Conservation (phyloP, 805 yeast genomes). For the Jamesozyma gamospora region DNA sequence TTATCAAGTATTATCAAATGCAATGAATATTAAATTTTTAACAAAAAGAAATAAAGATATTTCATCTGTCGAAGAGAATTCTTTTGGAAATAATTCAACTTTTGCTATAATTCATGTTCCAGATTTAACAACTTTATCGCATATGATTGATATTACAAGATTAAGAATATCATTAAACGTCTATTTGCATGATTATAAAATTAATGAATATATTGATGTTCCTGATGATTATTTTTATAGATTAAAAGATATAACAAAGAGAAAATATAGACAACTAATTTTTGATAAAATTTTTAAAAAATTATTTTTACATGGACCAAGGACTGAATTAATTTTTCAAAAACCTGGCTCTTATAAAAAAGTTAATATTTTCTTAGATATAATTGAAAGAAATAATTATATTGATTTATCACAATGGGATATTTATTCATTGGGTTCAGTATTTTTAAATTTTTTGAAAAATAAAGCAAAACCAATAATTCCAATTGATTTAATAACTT, state of each 20-base stretch:
- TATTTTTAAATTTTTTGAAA: constrained; percentile 37
- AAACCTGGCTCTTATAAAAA: constrained; percentile 46
- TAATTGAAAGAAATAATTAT: constrained; percentile 46
- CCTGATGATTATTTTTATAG: constrained; percentile 32
- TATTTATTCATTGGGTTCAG: constrained; percentile 36
- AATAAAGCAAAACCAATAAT: constrained; percentile 47
- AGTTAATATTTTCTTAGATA: constrained; percentile 36
- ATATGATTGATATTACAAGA: constrained; percentile 60
- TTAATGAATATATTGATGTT: constrained; percentile 39
- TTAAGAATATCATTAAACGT: constrained; percentile 68
- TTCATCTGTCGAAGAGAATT: constrained; percentile 9
- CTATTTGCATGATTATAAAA: constrained; percentile 54
- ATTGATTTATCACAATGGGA: constrained; percentile 60
- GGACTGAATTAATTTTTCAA: constrained; percentile 41
- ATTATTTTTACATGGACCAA: constrained; percentile 34
- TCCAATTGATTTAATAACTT: constrained; percentile 36
- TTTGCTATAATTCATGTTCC: constrained; percentile 34
- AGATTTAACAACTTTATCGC: constrained; percentile 44
- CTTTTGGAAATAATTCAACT: constrained; percentile 6
- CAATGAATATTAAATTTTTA: constrained; percentile 41
- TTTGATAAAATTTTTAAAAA: constrained; percentile 46
- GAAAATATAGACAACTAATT: constrained; percentile 31
- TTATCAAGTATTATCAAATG: constrained; percentile 58
- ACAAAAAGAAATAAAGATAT: constrained; percentile 7
- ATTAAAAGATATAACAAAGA: constrained; percentile 21